Conservation (phyloP, 495 filamentous ascomycete genomes). For the Hypoxylon fuscum region DNA sequence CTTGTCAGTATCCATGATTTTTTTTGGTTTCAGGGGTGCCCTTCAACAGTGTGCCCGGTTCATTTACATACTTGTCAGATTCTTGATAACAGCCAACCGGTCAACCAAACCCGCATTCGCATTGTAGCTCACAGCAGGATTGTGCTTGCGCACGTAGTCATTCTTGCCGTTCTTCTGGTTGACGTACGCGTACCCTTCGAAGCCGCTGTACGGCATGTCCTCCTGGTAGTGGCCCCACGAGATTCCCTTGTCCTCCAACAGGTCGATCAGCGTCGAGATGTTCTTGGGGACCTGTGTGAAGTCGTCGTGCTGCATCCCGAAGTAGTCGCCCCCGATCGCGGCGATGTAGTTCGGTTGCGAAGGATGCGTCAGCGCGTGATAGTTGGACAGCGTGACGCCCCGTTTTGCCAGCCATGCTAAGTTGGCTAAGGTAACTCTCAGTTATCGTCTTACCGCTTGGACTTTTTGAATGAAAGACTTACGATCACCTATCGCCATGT, state of each 20-base stretch:
- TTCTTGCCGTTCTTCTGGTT: constrained; percentile 63
- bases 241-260: constrained; percentile 73
- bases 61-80: constrained; percentile 60
- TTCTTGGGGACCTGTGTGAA: constrained; percentile 66
- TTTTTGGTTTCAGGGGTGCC: background rate
- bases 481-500: constrained; percentile 49
- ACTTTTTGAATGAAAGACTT: constrained; percentile 14
- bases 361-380: constrained; percentile 69
- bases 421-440: constrained; percentile 30
- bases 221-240: constrained; percentile 77
- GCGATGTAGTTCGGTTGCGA: constrained; percentile 77
- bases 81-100: constrained; percentile 71
- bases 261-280: constrained; percentile 72
- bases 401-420: constrained; percentile 64
- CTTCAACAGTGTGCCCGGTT: too few relatives aligned
- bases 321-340: constrained; percentile 69
- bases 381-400: constrained; percentile 73
- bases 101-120: constrained; percentile 63
- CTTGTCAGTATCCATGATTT: background rate
- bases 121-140: constrained; percentile 69
- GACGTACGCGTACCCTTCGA: constrained; percentile 61
- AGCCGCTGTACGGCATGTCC: constrained; percentile 73
- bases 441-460: background rate
- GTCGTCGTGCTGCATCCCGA: constrained; percentile 74
- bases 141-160: constrained; percentile 83